Conservation (phyloP, 208 protist species). For the Leishmania tropica region DNA sequence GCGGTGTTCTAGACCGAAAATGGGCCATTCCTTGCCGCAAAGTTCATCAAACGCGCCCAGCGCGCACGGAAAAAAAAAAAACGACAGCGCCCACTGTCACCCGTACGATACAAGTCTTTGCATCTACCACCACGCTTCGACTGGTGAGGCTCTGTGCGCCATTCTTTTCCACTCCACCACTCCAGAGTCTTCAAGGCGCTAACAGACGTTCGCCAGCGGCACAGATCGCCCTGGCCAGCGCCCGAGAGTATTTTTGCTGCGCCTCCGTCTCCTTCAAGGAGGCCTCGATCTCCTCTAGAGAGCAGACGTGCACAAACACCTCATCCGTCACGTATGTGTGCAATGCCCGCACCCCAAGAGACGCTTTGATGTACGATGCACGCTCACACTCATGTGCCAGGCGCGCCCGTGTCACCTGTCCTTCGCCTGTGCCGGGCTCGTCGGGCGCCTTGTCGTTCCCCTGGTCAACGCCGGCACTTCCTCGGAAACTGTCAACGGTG, state of each 20-base stretch:
- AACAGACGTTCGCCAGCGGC: slow-evolving; percentile 20
- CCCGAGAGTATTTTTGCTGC: slow-evolving; percentile 34
- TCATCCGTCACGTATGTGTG: slow-evolving; percentile 59
- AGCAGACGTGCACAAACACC: slow-evolving; percentile 51
- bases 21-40: background rate
- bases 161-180: background rate
- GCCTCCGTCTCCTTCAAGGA: slow-evolving; percentile 34
- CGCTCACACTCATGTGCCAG: slow-evolving; percentile 29
- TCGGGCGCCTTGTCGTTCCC: background rate
- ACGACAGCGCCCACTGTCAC: background rate
- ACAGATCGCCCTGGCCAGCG: slow-evolving; percentile 17
- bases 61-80: background rate
- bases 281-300: slow-evolving; percentile 49
- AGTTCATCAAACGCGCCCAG: background rate
- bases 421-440: background rate
- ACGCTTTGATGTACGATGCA: slow-evolving; percentile 59
- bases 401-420: background rate
- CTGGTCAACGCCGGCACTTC: background rate
- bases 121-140: background rate
- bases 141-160: background rate
- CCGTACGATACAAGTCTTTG: background rate
- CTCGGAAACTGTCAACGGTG: background rate
- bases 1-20: background rate
- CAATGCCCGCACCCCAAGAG: slow-evolving; percentile 52
- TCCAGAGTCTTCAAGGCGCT: background rate